A percentile compares a stretch with the other conserved stretches of the same genome.
These are phyloP conservation scores for Colletotrichum sp. DNA, from an alignment of 2,329 filamentous ascomycete genomes.

Conservation along the genomic window DNA sequence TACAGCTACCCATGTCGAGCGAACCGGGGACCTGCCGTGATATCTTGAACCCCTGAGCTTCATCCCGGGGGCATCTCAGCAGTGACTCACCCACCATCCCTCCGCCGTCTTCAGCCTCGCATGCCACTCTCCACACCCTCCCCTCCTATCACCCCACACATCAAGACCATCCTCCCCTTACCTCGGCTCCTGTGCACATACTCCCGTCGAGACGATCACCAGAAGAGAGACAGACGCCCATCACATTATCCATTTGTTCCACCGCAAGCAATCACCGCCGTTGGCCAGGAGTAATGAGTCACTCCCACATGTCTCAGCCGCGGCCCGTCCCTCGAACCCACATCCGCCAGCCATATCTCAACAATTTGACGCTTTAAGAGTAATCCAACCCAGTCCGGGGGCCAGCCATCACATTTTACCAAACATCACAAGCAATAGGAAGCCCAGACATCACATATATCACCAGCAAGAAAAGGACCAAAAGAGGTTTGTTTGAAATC, in stretches of 20 bases:
- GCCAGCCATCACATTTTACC: rapidly evolving
- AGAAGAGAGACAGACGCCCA: neutral
- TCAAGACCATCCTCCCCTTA: neutral
- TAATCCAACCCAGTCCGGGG: neutral
- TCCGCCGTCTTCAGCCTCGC: neutral
- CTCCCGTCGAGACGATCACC: neutral
- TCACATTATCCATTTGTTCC: neutral
- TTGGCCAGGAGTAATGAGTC: neutral
- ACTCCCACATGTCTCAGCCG: neutral
- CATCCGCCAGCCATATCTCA: neutral
- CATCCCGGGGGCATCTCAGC: neutral
- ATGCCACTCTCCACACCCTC: neutral
- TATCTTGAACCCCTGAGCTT: neutral
- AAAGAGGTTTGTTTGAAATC: conserved; percentile 2
- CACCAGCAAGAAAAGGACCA: neutral
- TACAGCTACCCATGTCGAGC: neutral
- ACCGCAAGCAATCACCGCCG: neutral
- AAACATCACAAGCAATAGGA: neutral
- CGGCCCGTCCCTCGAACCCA: neutral
- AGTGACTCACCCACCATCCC: neutral
- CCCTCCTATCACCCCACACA: neutral
- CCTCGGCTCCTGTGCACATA: neutral
- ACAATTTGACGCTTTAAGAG: neutral
- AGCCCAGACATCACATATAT: neutral
- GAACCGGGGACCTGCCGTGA: neutral